phyloP scores from a whole-genome alignment of 805 yeast species.

The Isabelozyma heimii region DNA sequence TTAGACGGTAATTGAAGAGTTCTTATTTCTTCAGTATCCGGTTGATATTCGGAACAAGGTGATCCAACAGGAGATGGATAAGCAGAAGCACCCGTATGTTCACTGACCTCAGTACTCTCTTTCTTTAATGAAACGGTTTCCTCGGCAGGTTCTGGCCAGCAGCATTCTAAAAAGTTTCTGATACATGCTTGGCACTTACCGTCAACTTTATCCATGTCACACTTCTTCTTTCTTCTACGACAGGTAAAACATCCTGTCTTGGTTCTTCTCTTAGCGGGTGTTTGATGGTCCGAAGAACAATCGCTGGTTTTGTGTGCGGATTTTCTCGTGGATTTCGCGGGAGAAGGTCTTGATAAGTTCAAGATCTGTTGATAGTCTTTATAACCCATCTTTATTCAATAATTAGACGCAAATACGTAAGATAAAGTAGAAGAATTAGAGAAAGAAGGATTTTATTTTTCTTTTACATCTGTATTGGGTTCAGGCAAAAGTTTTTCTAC shows the following conservation, averaged over 20 bases:
- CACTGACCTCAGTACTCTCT: conserved; percentile 4
- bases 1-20: conserved; percentile 13
- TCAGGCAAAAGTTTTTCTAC: background rate
- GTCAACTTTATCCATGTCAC: conserved; percentile 47
- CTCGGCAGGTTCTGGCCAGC: conserved; percentile 32
- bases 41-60: conserved; percentile 17
- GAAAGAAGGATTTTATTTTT: background rate
- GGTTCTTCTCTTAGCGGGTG: conserved; percentile 29
- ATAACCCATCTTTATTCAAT: conserved; percentile 18
- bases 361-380: conserved; percentile 37
- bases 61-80: conserved; percentile 33
- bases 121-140: background rate
- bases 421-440: background rate
- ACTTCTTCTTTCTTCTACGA: conserved; percentile 61
- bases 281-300: background rate
- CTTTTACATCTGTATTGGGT: background rate
- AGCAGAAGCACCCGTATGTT: conserved; percentile 16
- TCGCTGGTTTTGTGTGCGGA: background rate
- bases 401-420: background rate
- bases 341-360: conserved; percentile 22
- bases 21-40: conserved; percentile 12
- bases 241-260: conserved; percentile 61
- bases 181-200: conserved; percentile 47
- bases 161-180: conserved; percentile 42
- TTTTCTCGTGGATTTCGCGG: conserved; percentile 1